Evolutionary conservation across 352 stramenopile genomes (phyloP).

Genomic region (Pythium utonaiense): DNA sequence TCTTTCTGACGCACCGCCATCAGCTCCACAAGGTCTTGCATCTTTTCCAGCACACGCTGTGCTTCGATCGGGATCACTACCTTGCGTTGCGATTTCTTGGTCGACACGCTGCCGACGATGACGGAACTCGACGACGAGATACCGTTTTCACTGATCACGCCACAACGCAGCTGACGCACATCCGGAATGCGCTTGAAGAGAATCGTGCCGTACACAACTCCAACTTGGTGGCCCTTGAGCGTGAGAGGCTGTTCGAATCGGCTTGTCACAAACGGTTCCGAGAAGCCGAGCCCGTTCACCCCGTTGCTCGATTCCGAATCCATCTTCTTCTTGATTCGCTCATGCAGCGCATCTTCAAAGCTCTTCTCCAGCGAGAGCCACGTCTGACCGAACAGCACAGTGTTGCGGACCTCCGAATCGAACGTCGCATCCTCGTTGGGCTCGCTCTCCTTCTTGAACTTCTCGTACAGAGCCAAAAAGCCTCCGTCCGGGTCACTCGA

Average conservation of each 20-base stretch:
- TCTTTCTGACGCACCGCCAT: slow-evolving; percentile 88
- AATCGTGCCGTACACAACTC: slow-evolving; percentile 84
- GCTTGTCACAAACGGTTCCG: slow-evolving; percentile 77
- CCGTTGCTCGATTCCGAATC: slow-evolving; percentile 39
- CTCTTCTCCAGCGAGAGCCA: slow-evolving; percentile 88
- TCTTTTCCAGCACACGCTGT: slow-evolving; percentile 86
- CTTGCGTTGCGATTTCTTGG: slow-evolving; percentile 66
- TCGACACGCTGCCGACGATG: slow-evolving; percentile 63
- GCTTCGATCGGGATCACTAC: slow-evolving; percentile 83
- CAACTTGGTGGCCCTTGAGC: slow-evolving; percentile 84
- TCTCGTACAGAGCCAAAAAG: slow-evolving; percentile 79
- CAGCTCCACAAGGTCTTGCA: slow-evolving; percentile 84
- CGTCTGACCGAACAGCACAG: slow-evolving; percentile 82
- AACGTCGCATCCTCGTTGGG: slow-evolving; percentile 53
- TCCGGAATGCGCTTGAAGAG: slow-evolving; percentile 89
- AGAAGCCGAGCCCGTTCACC: slow-evolving; percentile 55
- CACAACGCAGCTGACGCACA: slow-evolving; percentile 79
- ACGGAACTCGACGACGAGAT: slow-evolving; percentile 87
- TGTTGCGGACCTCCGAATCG: slow-evolving; percentile 83
- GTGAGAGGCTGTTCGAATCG: slow-evolving; percentile 86
- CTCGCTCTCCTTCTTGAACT: slow-evolving; percentile 73
- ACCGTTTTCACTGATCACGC: slow-evolving; percentile 85
- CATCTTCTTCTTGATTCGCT: slow-evolving; percentile 77
- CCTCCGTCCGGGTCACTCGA: slow-evolving; percentile 78
- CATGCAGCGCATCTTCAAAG: slow-evolving; percentile 86